Percentiles rank a stretch among this genome's conserved stretches.
Conservation (phyloP, 257 asterid species). For the Rehmannia glutinosa region DNA sequence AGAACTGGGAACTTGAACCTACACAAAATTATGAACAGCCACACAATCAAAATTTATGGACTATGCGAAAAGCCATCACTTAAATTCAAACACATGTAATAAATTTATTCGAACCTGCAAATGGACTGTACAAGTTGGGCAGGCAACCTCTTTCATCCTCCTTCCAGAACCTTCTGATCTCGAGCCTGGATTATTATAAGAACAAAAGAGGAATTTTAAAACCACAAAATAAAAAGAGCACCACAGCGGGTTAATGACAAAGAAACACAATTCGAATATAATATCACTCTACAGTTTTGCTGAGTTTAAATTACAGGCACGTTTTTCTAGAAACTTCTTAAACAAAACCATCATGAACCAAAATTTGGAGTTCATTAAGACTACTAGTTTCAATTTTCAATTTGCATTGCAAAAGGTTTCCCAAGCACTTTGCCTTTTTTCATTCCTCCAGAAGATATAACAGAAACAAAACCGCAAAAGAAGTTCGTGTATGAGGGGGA, state of each 20-base stretch:
- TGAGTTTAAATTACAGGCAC: no score
- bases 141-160: slow-evolving; percentile 94
- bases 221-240: neutral
- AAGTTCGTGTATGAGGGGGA: neutral
- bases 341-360: no score
- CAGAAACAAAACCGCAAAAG: no score
- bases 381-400: no score
- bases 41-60: neutral
- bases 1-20: slow-evolving; percentile 96
- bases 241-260: neutral
- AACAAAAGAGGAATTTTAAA: neutral
- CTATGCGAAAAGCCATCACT: neutral
- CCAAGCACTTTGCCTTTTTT: no score
- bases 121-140: slow-evolving; percentile 97
- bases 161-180: slow-evolving; percentile 56
- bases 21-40: slow-evolving; percentile 8
- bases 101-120: slow-evolving; percentile 53
- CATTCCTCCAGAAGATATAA: no score
- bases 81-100: neutral
- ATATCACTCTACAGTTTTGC: no score
- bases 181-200: no score
- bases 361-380: no score
- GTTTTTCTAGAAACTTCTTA: no score
- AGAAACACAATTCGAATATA: neutral
- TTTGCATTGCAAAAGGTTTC: no score